Evolutionary conservation across 202 grass and related monocot genomes (phyloP).

Genomic region (Schoenoplectus tabernaemontani): DNA sequence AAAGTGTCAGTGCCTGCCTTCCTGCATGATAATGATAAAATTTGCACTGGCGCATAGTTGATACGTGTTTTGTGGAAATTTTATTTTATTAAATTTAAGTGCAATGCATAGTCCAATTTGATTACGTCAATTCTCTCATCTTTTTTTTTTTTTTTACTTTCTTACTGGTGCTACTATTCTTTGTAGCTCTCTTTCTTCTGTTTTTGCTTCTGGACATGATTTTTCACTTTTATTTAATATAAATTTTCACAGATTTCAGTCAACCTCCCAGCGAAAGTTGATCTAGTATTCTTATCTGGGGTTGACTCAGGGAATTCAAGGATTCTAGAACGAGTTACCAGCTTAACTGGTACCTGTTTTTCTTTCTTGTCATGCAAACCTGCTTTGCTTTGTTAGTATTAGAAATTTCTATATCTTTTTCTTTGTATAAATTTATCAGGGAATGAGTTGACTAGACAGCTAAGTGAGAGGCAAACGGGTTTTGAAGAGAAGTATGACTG

Average conservation of each 20-base stretch:
- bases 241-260: conserved; percentile 46
- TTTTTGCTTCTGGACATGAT: background rate
- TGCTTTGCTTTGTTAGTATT: background rate
- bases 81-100: conserved; percentile 1
- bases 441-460: conserved; percentile 36
- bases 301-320: conserved; percentile 31
- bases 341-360: conserved; percentile 58
- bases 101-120: background rate
- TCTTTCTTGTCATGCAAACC: background rate
- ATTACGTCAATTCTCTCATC: background rate
- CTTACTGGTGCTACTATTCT: background rate
- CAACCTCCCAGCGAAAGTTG: conserved; percentile 54
- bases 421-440: conserved; percentile 39
- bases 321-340: conserved; percentile 44
- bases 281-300: conserved; percentile 80
- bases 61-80: background rate
- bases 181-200: too few species aligned
- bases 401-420: conserved; percentile 22
- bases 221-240: background rate
- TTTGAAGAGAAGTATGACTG: conserved; percentile 65
- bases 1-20: background rate
- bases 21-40: background rate
- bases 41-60: background rate
- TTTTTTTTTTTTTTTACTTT: background rate
- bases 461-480: conserved; percentile 53